Conservation (phyloP, 306 rosid genomes). For the Dalbergia oliveri region DNA sequence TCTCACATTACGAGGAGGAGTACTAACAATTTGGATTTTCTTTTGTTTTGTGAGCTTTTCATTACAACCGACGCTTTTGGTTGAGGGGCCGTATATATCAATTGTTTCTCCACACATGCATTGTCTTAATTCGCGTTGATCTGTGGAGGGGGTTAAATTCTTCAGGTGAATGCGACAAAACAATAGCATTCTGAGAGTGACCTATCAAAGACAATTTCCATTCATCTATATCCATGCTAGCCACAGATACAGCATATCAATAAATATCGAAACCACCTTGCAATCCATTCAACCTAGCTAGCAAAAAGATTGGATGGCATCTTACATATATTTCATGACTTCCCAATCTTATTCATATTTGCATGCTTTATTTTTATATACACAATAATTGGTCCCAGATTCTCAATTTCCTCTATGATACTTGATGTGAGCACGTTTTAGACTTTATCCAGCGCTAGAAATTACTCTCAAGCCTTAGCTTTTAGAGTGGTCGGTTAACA, state of each 20-base stretch:
- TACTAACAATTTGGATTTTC: background rate
- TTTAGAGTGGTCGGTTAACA: constrained; percentile 41
- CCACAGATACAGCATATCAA: constrained; percentile 12
- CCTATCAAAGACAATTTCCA: constrained; percentile 23
- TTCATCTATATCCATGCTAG: constrained; percentile 3
- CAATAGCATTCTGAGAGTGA: constrained; percentile 49
- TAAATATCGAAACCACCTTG: constrained; percentile 30
- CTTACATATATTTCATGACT: background rate
- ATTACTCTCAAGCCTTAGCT: constrained; percentile 3
- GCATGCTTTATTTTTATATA: background rate
- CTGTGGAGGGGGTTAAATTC: constrained; percentile 29
- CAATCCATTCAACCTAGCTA: background rate
- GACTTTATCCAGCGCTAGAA: background rate
- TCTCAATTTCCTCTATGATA: constrained; percentile 34
- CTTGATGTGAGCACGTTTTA: constrained; percentile 58
- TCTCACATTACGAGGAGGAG: no score
- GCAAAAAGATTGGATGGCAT: background rate
- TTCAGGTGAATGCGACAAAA: constrained; percentile 36
- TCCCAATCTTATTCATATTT: background rate
- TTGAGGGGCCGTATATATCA: constrained; percentile 7
- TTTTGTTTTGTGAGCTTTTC: constrained; percentile 3
- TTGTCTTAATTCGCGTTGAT: constrained; percentile 25
- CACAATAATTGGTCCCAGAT: constrained; percentile 13
- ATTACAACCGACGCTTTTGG: constrained; percentile 29
- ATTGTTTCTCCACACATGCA: no score